phyloP scores from a whole-genome alignment of 75 land plant genomes.

The Chamaecyparis obtusa region DNA sequence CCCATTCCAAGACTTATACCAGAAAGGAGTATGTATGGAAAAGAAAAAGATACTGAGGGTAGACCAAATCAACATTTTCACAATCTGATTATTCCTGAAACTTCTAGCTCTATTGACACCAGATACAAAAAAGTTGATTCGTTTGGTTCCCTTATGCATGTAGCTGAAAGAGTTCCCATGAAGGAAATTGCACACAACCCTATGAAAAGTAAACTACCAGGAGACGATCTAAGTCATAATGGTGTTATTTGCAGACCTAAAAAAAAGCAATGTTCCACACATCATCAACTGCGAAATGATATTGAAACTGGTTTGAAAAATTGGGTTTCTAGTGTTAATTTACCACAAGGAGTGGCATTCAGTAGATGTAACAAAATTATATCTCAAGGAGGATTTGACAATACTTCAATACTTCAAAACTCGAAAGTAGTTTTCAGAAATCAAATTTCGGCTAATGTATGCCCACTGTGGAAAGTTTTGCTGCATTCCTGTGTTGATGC shows the following conservation, averaged over 20 bases:
- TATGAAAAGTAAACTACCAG: background rate
- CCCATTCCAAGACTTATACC: background rate
- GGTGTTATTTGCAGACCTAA: background rate
- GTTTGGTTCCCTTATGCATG: background rate
- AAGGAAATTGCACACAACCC: too few relatives aligned
- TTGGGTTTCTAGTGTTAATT: slow-evolving; percentile 20
- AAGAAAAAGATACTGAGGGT: background rate
- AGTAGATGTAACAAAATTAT: slow-evolving; percentile 45
- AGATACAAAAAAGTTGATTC: background rate
- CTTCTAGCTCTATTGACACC: background rate
- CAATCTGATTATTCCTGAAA: background rate
- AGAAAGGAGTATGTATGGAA: background rate
- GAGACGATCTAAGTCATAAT: background rate
- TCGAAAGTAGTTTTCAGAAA: slow-evolving; percentile 15
- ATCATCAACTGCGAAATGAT: background rate
- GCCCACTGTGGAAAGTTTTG: slow-evolving; percentile 51
- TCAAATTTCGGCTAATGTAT: slow-evolving; percentile 23
- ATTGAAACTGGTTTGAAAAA: slow-evolving; percentile 1
- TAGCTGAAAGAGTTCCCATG: background rate
- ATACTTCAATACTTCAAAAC: background rate
- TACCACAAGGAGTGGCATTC: slow-evolving; percentile 23
- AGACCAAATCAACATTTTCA: background rate
- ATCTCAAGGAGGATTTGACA: slow-evolving; percentile 9
- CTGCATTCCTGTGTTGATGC: slow-evolving; percentile 85
- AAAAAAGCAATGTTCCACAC: background rate